Base-by-base conservation (phyloP, 495 filamentous ascomycete species). In the Parmelia sp. region DNA sequence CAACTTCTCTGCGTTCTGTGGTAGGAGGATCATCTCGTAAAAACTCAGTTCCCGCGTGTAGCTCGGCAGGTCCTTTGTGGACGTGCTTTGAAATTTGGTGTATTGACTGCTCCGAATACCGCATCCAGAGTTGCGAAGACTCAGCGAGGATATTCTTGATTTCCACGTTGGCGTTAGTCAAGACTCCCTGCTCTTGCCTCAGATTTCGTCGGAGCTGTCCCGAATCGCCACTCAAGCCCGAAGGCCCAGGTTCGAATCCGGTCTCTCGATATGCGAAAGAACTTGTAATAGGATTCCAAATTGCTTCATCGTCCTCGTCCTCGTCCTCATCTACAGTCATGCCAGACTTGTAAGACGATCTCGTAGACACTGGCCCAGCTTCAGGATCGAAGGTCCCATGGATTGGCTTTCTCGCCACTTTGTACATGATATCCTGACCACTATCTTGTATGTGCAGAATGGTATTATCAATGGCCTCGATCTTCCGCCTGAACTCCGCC, bases 211-310 rank as follows among this genome's bases (percentile, higher is more conserved):
- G 36, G 14, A 12, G 33, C 21, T 36, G 33, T 36, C 42, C 7
- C 44, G 53, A 57, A 12, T n/a, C 11, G 33, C 40, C 35, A 23
- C 33, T 51, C 42, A 33, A 51, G 12, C 49, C 27, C 11, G 59
- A 61, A 36, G 59, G 59, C 42, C 59, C 59, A 37, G 59, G 59
- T 51, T 53, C 59, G 17, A 61, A 61, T 11, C 59, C 44, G 10
- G 42, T 61, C 42, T 61, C 44, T 37, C 59, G 29, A 23, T 51
- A 45, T n/a, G n/a, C 33, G 23, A 51, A 61, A 36, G 59, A 61
- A 35, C 42, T 61, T 11, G 59, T 61, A 17, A 61, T 23, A 21
- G 59, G 59, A 61, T 61, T 61, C 59, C 59, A 61, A 15, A 61
- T 10, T 11, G 59, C 44, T 44, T 61, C 59, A 0, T 51, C 59